phyloP scores from a whole-genome alignment of 2,329 filamentous ascomycete species.

The Verruconis gallopava region DNA sequence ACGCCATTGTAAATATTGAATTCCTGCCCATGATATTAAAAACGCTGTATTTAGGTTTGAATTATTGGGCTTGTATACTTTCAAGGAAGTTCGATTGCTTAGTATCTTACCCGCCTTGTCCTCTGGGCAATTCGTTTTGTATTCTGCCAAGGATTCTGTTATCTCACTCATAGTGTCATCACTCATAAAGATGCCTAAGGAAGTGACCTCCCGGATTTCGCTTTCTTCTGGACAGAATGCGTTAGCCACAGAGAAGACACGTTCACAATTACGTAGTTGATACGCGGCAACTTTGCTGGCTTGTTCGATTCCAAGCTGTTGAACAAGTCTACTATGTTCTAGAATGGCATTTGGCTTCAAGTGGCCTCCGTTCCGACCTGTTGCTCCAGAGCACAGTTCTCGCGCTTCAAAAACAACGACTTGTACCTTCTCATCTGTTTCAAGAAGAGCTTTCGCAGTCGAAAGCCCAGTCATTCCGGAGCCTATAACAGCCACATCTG shows the following conservation, averaged over 20 bases:
- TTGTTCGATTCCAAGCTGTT: background rate
- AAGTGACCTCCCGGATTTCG: background rate
- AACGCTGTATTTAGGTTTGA: too few species aligned
- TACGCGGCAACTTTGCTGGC: background rate
- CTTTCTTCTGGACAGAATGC: background rate
- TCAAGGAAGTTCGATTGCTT: too few species aligned
- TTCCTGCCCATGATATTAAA: too few species aligned
- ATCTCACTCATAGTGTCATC: too few species aligned
- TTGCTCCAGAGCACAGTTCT: slow-evolving; percentile 70
- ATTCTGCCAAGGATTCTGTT: too few species aligned
- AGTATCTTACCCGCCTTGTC: too few species aligned
- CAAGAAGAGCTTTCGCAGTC: slow-evolving; percentile 47
- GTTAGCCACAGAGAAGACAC: background rate
- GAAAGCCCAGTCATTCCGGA: slow-evolving; percentile 67
- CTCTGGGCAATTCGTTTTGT: too few species aligned
- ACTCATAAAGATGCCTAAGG: too few species aligned
- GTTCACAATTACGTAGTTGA: background rate
- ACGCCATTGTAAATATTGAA: too few species aligned
- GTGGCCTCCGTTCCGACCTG: slow-evolving; percentile 50
- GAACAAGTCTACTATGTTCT: too few species aligned
- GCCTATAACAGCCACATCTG: slow-evolving; percentile 60
- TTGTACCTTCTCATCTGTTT: background rate
- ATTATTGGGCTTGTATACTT: too few species aligned
- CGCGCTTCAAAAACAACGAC: slow-evolving; percentile 64
- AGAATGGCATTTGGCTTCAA: slow-evolving; percentile 27